Evolutionary conservation across 106 monocot genomes (phyloP), one percentile per base, ranked within the genome.

Genomic region (Dendrobium huoshanense): DNA sequence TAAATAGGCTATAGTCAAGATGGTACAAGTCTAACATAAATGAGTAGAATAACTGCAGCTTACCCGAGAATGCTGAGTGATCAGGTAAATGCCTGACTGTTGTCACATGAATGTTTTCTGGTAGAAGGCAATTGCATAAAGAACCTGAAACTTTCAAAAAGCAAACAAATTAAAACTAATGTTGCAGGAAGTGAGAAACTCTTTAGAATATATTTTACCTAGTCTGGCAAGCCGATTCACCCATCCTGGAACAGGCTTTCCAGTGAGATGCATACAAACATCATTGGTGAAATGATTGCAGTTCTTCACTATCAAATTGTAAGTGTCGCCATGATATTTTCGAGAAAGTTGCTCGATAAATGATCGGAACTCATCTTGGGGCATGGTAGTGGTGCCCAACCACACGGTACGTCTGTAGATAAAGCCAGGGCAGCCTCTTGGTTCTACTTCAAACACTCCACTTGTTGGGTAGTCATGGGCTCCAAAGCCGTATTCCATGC

Each of bases 281-380:
- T 84, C 84, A 80, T 80, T 75, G 29, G 84, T 84, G 77, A 84
- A 84, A 80, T 84, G 84, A 73, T 84, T 84, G 55, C 84, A 84
- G 55, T 84, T 84, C 55, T 84, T 84, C 31, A 68, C 67, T 33
- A 84, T 84, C 76, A 84, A 77, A 77, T 84, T 80, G 80, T 84
- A 84, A 8, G 77, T 77, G 67, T 84, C 75, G 19, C 84, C 84
- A 55, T 77, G 80, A 84, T 84, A 84, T 41, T 80, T 77, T 54
- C 67, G 45, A 43, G 84, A 76, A 55, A 84, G 76, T 22, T 80
- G 84, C 33, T 84, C 84, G 31, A 84, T 84, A 77, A 84, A 84
- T 43, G 49, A 74, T 4, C 80, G 84, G 49, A 84, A 84, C 68
- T 84, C 84, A 47, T 76, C n/a, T 18, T 3, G 80, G 4, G 84